These are phyloP conservation scores for Typha latifolia DNA, from an alignment of 176 grass and related monocot genomes.

Conservation along the genomic window DNA sequence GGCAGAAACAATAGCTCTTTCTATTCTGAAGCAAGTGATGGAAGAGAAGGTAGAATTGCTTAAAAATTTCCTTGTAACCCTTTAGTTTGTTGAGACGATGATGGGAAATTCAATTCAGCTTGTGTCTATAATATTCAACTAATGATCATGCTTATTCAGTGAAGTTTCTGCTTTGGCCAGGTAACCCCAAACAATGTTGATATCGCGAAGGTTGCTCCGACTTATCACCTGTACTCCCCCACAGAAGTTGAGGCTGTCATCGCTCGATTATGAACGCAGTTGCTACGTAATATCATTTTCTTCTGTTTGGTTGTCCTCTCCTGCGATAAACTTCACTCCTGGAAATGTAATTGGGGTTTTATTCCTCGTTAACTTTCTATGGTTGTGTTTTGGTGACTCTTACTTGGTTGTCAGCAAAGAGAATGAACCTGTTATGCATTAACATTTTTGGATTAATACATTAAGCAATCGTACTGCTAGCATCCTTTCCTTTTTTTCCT, in stretches of 20 bases:
- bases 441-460: too few relatives aligned
- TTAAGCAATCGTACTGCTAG: too few relatives aligned
- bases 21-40: constrained; percentile 95
- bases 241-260: constrained; percentile 71
- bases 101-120: not conserved
- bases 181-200: constrained; percentile 80
- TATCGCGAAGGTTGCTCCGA: constrained; percentile 57
- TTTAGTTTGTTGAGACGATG: too few relatives aligned
- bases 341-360: too few relatives aligned
- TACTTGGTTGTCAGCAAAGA: too few relatives aligned
- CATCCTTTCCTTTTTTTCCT: too few relatives aligned
- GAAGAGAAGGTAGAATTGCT: constrained; percentile 61
- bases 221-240: constrained; percentile 72
- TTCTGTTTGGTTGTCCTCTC: too few relatives aligned
- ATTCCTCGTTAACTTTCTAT: too few relatives aligned
- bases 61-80: not conserved
- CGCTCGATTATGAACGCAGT: constrained; percentile 35
- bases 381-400: too few relatives aligned
- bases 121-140: not conserved
- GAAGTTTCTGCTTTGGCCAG: constrained; percentile 19
- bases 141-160: not conserved
- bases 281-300: too few relatives aligned
- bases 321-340: too few relatives aligned
- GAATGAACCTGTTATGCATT: too few relatives aligned
- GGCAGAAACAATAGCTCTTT: constrained; percentile 85